Evolutionary conservation across 106 monocot genomes (phyloP), one percentile per base, ranked within the genome.

Genomic region (Platanthera zijinensis): DNA sequence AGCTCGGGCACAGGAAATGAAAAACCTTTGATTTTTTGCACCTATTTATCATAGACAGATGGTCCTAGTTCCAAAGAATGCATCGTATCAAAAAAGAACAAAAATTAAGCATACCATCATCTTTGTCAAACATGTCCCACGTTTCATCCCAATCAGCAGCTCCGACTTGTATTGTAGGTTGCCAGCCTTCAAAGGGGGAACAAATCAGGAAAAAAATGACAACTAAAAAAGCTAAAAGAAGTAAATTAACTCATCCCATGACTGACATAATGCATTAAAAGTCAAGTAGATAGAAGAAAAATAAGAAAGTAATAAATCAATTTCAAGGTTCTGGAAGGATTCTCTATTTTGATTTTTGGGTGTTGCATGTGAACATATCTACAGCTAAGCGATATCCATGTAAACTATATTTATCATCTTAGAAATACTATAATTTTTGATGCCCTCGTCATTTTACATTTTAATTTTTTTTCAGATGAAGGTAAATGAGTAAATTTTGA

Each of bases 71-170:
- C 30, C 22, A 30, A 68, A 10, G 13, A 68, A 30, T 25, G 30
- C 22, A 32, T 6, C 30, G 39, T 30, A 22, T 21, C 50, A 51
- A 11, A 72, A 72, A 72, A 25, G 0, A 51, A 51, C 19, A 11
- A n/a, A 25, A 74, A 25, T 6, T n/a, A 48, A 78, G 52, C 30
- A 48, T 81, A 97, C 97, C 97, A 82, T 94, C 97, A 82, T 97
- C 94, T 71, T 93, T 51, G 72, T 72, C 93, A 88, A 94, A 97
- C 86, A 90, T 94, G 59, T 97, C 97, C 97, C 97, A 97, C 52
- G 89, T 85, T 84, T 97, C 97, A 89, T 94, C 91, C 97, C 97
- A 97, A 75, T 94, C 93, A 51, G 79, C 81, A 6, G 88, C 84
- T 10, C 89, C 87, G 71, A 94, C 97, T 81, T 86, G 89, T 75